Conservation (phyloP, 2,329 filamentous ascomycete species). For the Botrytis porri region DNA sequence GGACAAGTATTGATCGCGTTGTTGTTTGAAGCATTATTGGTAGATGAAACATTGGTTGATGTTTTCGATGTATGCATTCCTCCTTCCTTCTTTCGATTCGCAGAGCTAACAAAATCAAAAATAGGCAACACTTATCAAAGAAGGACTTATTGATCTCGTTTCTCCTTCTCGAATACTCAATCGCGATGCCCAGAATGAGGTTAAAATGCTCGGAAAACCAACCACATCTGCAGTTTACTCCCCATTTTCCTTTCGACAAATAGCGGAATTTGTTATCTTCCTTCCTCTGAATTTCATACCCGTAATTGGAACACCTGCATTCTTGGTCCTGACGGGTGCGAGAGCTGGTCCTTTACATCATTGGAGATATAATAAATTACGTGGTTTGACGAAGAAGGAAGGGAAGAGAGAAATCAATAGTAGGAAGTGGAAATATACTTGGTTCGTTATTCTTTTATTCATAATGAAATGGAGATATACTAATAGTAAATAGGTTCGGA, state of each 20-base stretch:
- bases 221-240: constrained; percentile 74
- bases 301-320: constrained; percentile 76
- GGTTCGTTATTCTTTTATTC: constrained; percentile 45
- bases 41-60: constrained; percentile 75
- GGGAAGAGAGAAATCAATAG: constrained; percentile 65
- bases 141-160: constrained; percentile 67
- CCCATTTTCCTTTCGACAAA: constrained; percentile 88
- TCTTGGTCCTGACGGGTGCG: constrained; percentile 83
- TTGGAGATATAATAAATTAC: constrained; percentile 83
- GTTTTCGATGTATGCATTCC: constrained; percentile 66
- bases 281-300: constrained; percentile 87
- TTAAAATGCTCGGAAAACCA: constrained; percentile 80
- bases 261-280: constrained; percentile 75
- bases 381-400: constrained; percentile 70
- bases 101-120: background rate
- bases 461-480: background rate
- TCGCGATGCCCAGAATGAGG: constrained; percentile 65
- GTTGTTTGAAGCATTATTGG: constrained; percentile 77
- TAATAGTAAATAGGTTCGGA: constrained; percentile 60
- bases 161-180: constrained; percentile 63
- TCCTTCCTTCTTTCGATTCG: background rate
- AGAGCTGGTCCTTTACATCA: constrained; percentile 85
- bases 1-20: constrained; percentile 41
- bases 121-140: constrained; percentile 67
- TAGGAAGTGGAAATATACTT: constrained; percentile 79